Base-by-base conservation (phyloP, 805 yeast genomes). In the Phaffomyces opuntiae region DNA sequence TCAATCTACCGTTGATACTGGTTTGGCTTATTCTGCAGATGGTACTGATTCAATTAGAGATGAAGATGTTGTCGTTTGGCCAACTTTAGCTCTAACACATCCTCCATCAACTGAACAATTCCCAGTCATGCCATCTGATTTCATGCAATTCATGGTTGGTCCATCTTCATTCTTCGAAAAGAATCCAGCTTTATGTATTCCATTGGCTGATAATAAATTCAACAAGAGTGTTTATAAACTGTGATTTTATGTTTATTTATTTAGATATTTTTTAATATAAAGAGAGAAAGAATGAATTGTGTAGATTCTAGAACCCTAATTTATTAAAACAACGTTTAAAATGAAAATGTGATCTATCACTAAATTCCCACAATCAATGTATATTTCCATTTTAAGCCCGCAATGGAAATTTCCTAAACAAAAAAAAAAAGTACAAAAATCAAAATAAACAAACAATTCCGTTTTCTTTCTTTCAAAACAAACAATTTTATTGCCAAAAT, bases 81-180 rank as follows among this genome's bases (percentile, higher is more conserved):
- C 86, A 52, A 84, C 93, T 39, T 63, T 85, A 61, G 89, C 87
- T 26, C 75, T 85, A 69, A 85, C 91, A 4, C 95, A 85, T 61
- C 77, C 84, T 57, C 93, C 93, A 56, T 75, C 87, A 59, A 80
- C 82, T 34, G 95, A 85, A 68, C 91, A 85, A 64, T 85, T 86
- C 83, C 95, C 95, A 41, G 90, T 85, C 43, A 85, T 85, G 95
- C 90, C 93, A 32, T 86, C 82, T 47, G 95, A 85, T 67, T 80
- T 80, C 52, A 80, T 83, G 69, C 78, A 74, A 56, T 80, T 84
- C 54, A 72, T 77, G 48, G 72, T 85, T 47, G 72, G 74, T 39
- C 95, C 95, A 44, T 70, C 76, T 55, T 84, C 86, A 46, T 85
- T 85, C 77, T 85, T 84, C 61, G 80, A 79, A 56, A 78, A 69